Evolutionary conservation across 1,284 basidiomycete genomes (phyloP), one percentile per base, ranked within the genome.

Genomic region (Leccinum variabile): DNA sequence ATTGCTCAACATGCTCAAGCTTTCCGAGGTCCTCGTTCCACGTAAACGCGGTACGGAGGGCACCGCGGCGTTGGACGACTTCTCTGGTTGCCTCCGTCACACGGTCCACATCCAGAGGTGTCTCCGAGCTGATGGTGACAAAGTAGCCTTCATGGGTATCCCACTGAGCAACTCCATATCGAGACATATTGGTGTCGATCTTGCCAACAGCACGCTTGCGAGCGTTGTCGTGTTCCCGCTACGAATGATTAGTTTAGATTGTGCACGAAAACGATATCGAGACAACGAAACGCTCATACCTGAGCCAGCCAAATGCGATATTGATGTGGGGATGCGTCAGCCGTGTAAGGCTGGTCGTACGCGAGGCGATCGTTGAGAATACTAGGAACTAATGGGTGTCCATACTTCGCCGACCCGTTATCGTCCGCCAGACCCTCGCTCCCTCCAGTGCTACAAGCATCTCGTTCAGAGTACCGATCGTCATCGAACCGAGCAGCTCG

Each of bases 301-400:
- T 72, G 70, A 30, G 71, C 71, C 32, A 72, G 57, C 72, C 71
- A 72, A 30, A 72, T 74, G 4, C 70, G 71, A 54, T 74, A 74
- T 37, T 72, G 72, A 49, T 74, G 70, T 1, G 72, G 66, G 2
- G 72, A 74, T 6, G 70, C 72, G 22, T 72, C 70, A 0, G 72
- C 39, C 16, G 64, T 72, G 56, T 73, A 74, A 3, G 71, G 70
- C 37, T 74, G 63, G 18, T 74, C 72, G 25, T 74, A 73, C 10
- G 73, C 72, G 37, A 73, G 66, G 37, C 66, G 65, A 44, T 74
- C 69, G 22, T 74, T 72, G 25, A 73, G 67, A 41, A 68, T 65
- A 22, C 22, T 22, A 3, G 73, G 70, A 28, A 75, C 59, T 13
- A 74, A 66, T 5, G 72, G 62, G n/a, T 71, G 60, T 9, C 72